Percentiles rank a stretch among this genome's conserved stretches.
Evolutionary conservation across 352 stramenopile genomes (phyloP).

Genomic region (Globisporangium uncinulatum): DNA sequence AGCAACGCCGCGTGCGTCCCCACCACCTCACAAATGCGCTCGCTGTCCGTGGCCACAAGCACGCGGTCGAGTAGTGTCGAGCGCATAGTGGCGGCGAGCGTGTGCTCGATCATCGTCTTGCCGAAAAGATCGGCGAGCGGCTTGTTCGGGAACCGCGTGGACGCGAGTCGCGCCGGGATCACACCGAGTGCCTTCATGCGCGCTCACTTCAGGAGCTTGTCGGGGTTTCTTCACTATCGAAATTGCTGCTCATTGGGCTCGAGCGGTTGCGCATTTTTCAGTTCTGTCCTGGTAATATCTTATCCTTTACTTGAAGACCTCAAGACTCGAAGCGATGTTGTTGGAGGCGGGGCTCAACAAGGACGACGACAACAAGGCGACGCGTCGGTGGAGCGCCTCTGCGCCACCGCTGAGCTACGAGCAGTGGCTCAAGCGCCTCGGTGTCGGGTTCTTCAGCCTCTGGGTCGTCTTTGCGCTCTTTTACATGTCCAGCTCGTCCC

Average conservation of each 20-base stretch:
- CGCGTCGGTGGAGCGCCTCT: constrained; percentile 18
- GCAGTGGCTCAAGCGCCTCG: constrained; percentile 55
- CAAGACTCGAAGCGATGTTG: constrained; percentile 25
- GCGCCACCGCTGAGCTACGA: constrained; percentile 38
- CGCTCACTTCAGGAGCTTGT: too few relatives aligned
- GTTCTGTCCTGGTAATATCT: not conserved
- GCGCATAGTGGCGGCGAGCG: constrained; percentile 46
- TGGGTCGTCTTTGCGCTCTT: constrained; percentile 62
- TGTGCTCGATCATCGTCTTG: constrained; percentile 83
- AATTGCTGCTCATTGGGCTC: not conserved
- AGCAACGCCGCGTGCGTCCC: constrained; percentile 42
- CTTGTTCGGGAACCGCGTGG: constrained; percentile 74
- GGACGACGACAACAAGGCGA: constrained; percentile 44
- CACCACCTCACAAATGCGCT: constrained; percentile 38
- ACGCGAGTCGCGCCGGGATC: constrained; percentile 71
- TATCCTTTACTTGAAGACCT: too few relatives aligned
- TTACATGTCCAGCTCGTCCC: constrained; percentile 15
- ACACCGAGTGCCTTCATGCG: constrained; percentile 58
- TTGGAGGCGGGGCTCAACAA: constrained; percentile 56
- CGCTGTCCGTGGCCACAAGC: constrained; percentile 77
- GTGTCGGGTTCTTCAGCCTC: constrained; percentile 36
- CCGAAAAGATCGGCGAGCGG: constrained; percentile 74
- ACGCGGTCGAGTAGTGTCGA: constrained; percentile 59
- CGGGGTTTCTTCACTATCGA: not conserved
- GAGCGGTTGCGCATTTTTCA: not conserved